Conservation (phyloP, 768 basidiomycete genomes). For the Nevesoporus exiguus region DNA sequence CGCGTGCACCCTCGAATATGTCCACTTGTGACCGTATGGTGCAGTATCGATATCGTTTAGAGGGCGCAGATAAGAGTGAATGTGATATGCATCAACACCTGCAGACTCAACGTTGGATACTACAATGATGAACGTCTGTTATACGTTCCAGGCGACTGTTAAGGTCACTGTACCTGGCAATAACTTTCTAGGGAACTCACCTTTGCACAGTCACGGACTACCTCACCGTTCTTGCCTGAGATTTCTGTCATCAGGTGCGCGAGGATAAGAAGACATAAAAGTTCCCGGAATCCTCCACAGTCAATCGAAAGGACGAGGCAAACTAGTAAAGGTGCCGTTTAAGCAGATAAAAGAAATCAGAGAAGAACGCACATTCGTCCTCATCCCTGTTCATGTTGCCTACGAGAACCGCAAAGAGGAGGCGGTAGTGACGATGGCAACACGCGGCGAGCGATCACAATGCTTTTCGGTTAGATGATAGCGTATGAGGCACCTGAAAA, state of each 20-base stretch:
- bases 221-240: background rate
- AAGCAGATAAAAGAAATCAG: background rate
- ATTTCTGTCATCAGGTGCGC: background rate
- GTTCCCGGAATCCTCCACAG: background rate
- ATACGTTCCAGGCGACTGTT: background rate
- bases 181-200: background rate
- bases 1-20: background rate
- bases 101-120: background rate
- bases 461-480: no score
- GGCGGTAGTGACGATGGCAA: background rate
- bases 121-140: background rate
- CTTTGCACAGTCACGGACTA: background rate
- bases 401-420: no score
- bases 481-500: no score
- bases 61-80: background rate
- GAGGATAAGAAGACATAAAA: background rate
- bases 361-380: background rate
- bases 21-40: constrained; percentile 1
- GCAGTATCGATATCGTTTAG: background rate
- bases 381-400: background rate
- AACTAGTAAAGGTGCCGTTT: background rate
- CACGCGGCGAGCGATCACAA: background rate
- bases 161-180: background rate
- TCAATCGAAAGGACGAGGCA: background rate
- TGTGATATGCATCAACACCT: background rate